Evolutionary conservation across 129 eudicot species (phyloP), one percentile per base, ranked within the genome.

Genomic region (Erigeron canadensis): DNA sequence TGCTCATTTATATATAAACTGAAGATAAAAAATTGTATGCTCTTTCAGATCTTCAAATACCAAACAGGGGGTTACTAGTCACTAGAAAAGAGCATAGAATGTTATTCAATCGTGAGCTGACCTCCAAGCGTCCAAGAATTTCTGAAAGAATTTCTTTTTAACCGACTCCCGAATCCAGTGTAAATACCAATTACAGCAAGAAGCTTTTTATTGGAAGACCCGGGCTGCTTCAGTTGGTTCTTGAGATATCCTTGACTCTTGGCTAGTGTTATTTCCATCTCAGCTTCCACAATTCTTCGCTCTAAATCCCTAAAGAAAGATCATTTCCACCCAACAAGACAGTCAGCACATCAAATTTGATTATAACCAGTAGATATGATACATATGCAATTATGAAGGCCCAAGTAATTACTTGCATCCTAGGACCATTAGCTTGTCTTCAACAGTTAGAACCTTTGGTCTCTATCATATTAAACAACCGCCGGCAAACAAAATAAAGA

Each of bases 161-260:
- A 75, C 21, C 83, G 96, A 75, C 94, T 84, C 1, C 99, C 97
- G 59, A 95, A 95, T 50, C 97, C 97, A 59, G 97, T 95, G 79
- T 90, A 95, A 72, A 95, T 86, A 18, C 99, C 97, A 75, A 95
- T 84, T 12, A 95, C 97, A n/a, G 97, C 97, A 79, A 95, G 89
- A 82, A 90, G 80, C 77, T 78, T 71, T 71, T 81, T 84, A 38
- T 83, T 62, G 22, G 88, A 72, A 65, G 89, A 23, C 23, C 79
- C 85, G 62, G 84, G 78, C 74, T 74, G 85, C 77, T 82, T 74
- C 76, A 81, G 62, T 64, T 79, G 85, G 63, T 73, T 70, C 71
- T 78, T 77, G 55, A 90, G 94, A 80, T 80, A 90, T 72, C 99
- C 99, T 75, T 88, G 96, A 78, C 97, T 94, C 83, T 90, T 95